Conservation (phyloP, 495 filamentous ascomycete genomes). For the Aspergillus cavernicola region DNA sequence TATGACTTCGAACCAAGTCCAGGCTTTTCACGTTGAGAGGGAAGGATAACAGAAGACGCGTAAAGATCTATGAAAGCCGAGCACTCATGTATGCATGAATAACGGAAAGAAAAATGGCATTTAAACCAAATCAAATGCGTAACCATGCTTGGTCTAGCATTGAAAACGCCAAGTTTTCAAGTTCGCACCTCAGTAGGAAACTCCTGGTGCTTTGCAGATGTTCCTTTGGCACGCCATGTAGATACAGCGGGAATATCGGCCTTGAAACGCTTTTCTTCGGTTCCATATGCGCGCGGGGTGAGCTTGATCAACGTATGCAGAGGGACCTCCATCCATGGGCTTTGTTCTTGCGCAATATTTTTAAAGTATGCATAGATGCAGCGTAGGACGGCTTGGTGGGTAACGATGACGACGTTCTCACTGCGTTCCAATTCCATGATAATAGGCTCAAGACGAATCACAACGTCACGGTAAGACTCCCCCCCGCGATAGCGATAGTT, state of each 20-base stretch:
- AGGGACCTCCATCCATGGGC: constrained; percentile 96
- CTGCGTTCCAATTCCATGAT: constrained; percentile 98
- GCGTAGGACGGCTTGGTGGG: constrained; percentile 91
- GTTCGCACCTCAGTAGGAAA: constrained; percentile 26
- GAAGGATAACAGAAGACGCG: not conserved
- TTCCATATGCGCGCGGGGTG: constrained; percentile 90
- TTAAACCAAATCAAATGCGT: not conserved
- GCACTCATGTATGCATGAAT: not conserved
- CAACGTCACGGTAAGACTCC: constrained; percentile 95
- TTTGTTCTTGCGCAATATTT: constrained; percentile 86
- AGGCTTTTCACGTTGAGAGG: not conserved
- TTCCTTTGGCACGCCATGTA: constrained; percentile 91
- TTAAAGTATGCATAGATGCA: constrained; percentile 99
- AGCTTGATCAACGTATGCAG: constrained; percentile 95
- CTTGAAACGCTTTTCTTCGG: constrained; percentile 77
- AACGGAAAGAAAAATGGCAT: too few relatives aligned
- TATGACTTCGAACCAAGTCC: not conserved
- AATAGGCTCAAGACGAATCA: constrained; percentile 95
- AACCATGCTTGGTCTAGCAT: not conserved
- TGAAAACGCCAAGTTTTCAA: not conserved
- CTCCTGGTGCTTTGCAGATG: constrained; percentile 70
- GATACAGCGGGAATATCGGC: constrained; percentile 92
- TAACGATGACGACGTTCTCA: constrained; percentile 97
- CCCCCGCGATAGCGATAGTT: constrained; percentile 98
- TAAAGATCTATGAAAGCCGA: not conserved